Evolutionary conservation across 768 basidiomycete genomes (phyloP).

Genomic region (Amanita phalloides): DNA sequence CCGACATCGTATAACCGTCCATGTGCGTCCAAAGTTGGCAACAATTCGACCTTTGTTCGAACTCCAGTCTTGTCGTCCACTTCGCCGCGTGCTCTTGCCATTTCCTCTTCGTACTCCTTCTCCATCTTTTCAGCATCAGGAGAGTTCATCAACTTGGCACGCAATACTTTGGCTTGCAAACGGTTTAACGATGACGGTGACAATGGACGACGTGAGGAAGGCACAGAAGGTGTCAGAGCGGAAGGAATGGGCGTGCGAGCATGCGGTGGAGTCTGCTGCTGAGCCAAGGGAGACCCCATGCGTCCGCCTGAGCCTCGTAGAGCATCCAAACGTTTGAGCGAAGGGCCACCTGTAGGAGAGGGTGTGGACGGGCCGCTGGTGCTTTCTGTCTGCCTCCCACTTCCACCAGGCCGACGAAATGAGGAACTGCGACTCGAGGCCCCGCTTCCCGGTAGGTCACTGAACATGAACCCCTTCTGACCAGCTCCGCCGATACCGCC

Average conservation of each 20-base stretch:
- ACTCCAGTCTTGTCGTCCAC: slow-evolving; percentile 29
- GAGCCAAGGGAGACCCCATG: slow-evolving; percentile 24
- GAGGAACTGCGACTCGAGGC: slow-evolving; percentile 74
- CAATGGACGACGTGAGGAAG: slow-evolving; percentile 31
- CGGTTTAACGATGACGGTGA: slow-evolving; percentile 81
- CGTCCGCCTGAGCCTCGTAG: slow-evolving; percentile 23
- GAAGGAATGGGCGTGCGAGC: slow-evolving; percentile 81
- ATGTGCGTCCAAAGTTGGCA: slow-evolving; percentile 80
- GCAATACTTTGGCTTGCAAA: slow-evolving; percentile 85
- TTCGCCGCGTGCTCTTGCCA: slow-evolving; percentile 35
- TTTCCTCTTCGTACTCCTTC: slow-evolving; percentile 73
- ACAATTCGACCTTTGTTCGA: slow-evolving; percentile 62
- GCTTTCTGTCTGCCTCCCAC: slow-evolving; percentile 20
- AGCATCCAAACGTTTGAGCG: slow-evolving; percentile 47
- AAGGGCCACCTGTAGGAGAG: slow-evolving; percentile 33
- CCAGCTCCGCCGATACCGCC: slow-evolving; percentile 8
- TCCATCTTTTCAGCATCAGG: slow-evolving; percentile 72
- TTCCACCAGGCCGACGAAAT: slow-evolving; percentile 74
- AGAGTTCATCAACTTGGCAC: slow-evolving; percentile 81
- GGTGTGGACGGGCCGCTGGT: slow-evolving; percentile 49
- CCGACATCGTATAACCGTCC: slow-evolving; percentile 91
- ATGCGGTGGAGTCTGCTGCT: slow-evolving; percentile 51
- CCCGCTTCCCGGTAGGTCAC: slow-evolving; percentile 49
- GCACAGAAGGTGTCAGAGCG: slow-evolving; percentile 68
- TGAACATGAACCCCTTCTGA: slow-evolving; percentile 57